Conservation (phyloP, 495 filamentous ascomycete species). For the Penicillium egyptiacum region DNA sequence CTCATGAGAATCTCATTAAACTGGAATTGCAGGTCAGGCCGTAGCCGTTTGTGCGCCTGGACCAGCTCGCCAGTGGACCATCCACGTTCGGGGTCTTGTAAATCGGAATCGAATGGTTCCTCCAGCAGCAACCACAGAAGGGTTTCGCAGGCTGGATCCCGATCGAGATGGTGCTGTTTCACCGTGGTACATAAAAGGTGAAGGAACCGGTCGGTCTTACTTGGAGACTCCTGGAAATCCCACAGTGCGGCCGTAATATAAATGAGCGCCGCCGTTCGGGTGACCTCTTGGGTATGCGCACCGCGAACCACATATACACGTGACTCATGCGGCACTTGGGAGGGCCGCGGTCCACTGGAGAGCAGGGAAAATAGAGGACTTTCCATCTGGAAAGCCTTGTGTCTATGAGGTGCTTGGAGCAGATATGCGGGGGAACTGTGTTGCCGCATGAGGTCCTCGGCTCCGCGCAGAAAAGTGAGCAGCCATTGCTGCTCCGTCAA, state of each 20-base stretch:
- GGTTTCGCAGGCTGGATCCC: slow-evolving; percentile 43
- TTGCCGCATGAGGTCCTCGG: slow-evolving; percentile 36
- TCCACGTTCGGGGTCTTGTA: slow-evolving; percentile 40
- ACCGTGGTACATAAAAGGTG: slow-evolving; percentile 27
- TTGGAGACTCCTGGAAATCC: slow-evolving; percentile 37
- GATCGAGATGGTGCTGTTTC: slow-evolving; percentile 38
- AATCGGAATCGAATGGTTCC: slow-evolving; percentile 37
- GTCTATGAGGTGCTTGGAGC: slow-evolving; percentile 31
- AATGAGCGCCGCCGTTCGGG: slow-evolving; percentile 43
- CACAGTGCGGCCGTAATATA: slow-evolving; percentile 43
- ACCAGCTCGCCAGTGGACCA: slow-evolving; percentile 45
- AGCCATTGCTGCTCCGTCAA: slow-evolving; percentile 32
- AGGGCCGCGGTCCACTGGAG: slow-evolving; percentile 46
- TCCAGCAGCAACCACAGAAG: slow-evolving; percentile 46
- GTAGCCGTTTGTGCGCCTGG: slow-evolving; percentile 38
- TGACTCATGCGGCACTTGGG: slow-evolving; percentile 39
- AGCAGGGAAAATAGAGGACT: slow-evolving; percentile 43
- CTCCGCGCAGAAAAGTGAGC: slow-evolving; percentile 41
- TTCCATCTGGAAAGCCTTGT: slow-evolving; percentile 40
- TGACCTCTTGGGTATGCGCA: slow-evolving; percentile 39
- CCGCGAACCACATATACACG: slow-evolving; percentile 44
- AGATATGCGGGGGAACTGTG: slow-evolving; percentile 35
- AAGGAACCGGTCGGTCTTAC: slow-evolving; percentile 40
- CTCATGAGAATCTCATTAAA: slow-evolving; percentile 48
- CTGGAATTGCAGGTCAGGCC: slow-evolving; percentile 42